Evolutionary conservation across 1,139 yeast genomes (phyloP).

Genomic region (Yamadazyma sp.): DNA sequence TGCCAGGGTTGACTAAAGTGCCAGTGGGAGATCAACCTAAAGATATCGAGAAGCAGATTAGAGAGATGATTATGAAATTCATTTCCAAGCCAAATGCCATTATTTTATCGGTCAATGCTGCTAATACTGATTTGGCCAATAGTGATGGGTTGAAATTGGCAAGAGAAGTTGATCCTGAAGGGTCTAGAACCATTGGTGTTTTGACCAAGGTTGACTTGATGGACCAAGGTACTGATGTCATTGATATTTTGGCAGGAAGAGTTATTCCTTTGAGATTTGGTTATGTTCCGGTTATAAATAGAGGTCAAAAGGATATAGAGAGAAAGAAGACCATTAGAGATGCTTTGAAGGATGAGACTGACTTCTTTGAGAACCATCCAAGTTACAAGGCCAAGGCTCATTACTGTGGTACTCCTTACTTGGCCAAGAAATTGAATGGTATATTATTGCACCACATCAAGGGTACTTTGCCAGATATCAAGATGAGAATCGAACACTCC

Average conservation of each 20-base stretch:
- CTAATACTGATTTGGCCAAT: conserved; percentile 96
- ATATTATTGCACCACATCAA: conserved; percentile 92
- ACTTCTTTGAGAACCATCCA: conserved; percentile 74
- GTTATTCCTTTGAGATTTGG: conserved; percentile 95
- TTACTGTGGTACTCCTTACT: conserved; percentile 92
- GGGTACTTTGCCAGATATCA: conserved; percentile 91
- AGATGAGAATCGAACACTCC: conserved; percentile 82
- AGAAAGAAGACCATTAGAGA: conserved; percentile 81
- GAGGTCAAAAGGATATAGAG: conserved; percentile 97
- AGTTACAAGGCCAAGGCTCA: conserved; percentile 84
- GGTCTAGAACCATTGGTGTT: conserved; percentile 94
- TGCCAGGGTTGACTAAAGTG: conserved; percentile 97
- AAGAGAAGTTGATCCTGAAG: conserved; percentile 97
- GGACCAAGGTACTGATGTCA: conserved; percentile 99
- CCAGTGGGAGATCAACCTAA: conserved; percentile 99
- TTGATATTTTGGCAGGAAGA: conserved; percentile 93
- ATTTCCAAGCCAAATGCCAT: conserved; percentile 96
- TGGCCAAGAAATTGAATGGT: conserved; percentile 89
- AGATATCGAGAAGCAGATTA: conserved; percentile 92
- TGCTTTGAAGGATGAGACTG: conserved; percentile 79
- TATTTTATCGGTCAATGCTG: conserved; percentile 92
- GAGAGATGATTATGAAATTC: conserved; percentile 91
- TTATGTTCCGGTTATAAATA: conserved; percentile 94
- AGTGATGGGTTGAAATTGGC: conserved; percentile 96
- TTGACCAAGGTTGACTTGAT: conserved; percentile 94